Base-by-base conservation (phyloP, 2,329 filamentous ascomycete genomes). In the Neonectria neomacrospora region DNA sequence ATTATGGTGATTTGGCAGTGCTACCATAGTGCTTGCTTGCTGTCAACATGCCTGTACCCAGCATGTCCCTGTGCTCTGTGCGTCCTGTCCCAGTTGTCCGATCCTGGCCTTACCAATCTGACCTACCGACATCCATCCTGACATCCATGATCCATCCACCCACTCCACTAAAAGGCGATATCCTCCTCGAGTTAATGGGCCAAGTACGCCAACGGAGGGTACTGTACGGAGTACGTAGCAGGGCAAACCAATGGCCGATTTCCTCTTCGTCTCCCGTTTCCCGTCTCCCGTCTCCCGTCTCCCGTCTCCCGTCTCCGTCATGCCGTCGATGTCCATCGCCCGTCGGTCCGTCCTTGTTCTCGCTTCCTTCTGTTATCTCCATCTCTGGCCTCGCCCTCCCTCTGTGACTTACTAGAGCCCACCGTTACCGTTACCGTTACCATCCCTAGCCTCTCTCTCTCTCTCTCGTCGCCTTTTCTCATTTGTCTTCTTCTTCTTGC, bases 1-100 rank as follows among this genome's bases (percentile, higher is more conserved):
- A 62, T 57, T 51, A 32, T 53, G 47, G 54, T 62, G 59, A 62
- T 57, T 62, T 54, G 59, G 59, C 54, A 62, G 54, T 52, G 50
- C 56, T 50, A 57, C 44, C 47, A 52, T 57, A 52, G 20, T 56
- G 39, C 54, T 57, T 53, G 59, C 42, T 62, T 53, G 54, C 59
- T 54, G 59, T 57, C 53, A 58, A 58, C 50, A 51, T 41, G 30
- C 20, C 48, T 44, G 50, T 37, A 14, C 34, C 34, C 34, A 37
- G 34, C 34, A 14, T 37, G 34, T 37, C 30, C 30, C 30, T 32
- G 30, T 32, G 30, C 22, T 45, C 48, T 34, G 42, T 23, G 22
- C 37, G 45, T 37, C 34, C 45, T 48, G 47, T 41, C 30, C 56
- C 34, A 37, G 34, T 37, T 53, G 50, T 34, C 41, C 50, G 14